Evolutionary conservation across 2,329 filamentous ascomycete genomes (phyloP), one percentile per base, ranked within the genome.

Genomic region (Aspergillus ustus): DNA sequence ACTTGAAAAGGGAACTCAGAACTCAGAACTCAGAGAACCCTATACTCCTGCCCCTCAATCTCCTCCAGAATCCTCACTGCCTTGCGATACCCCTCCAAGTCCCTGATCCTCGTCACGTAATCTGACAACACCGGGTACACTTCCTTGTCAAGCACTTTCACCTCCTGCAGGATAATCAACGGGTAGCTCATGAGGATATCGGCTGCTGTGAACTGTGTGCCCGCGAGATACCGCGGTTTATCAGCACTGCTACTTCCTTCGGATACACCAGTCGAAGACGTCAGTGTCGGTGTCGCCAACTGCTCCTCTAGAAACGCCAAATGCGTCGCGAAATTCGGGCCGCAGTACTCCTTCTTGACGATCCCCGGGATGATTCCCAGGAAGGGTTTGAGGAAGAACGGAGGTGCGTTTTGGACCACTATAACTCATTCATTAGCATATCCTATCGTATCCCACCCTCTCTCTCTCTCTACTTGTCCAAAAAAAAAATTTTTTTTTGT

Each of bases 331-430:
- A 81, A 67, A 43, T 81, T 80, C 25, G 73, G 75, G 4, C 68
- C 63, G 13, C 81, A 63, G 63, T 77, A 82, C 5, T 67, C 67
- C 25, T 25, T 25, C 9, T 74, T 66, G 45, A 80, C 73, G n/a
- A 82, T 71, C 31, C 75, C 73, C 6, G 84, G 84, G 22, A 91
- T 82, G 7, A 79, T 76, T 7, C 77, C 75, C 13, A 87, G 87
- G 63, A 91, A 81, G 1, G 88, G 88, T 65, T 85, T 87, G 71
- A 91, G 79, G 79, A 91, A 90, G 81, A 91, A 91, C 4, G 25
- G 25, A 0, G 88, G 88, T 0, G 84, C 78, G 22, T 78, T 79
- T 63, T 80, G 78, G 63, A 88, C 78, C 52, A 67, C 80, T 78
- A 22, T n/a, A n/a, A n/a, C n/a, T n/a, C n/a, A n/a, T n/a, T n/a